A percentile compares a stretch with the other conserved stretches of the same genome.
Evolutionary conservation across 768 basidiomycete species (phyloP).

Genomic region (Dentipellis fragilis): DNA sequence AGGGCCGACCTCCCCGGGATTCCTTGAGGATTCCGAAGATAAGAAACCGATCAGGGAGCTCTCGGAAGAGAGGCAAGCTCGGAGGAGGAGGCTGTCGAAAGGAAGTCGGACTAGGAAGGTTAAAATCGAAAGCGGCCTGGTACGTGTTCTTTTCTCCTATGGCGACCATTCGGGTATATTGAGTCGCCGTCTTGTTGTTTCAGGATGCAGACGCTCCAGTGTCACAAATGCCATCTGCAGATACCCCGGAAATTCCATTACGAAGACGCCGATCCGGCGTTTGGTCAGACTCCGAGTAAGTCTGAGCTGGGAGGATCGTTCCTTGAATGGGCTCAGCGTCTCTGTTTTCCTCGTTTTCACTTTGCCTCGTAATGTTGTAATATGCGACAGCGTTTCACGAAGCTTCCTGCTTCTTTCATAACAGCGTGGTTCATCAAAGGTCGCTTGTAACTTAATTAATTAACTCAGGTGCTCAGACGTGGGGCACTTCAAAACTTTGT

Average conservation of each 20-base stretch:
- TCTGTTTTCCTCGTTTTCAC: no score
- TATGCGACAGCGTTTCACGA: neutral
- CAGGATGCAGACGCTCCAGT: constrained; percentile 7
- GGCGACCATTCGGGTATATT: neutral
- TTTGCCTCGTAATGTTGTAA: neutral
- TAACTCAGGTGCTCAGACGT: no score
- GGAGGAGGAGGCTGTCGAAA: constrained; percentile 6
- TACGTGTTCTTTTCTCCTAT: neutral
- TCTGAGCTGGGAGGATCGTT: neutral
- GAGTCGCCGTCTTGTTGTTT: neutral
- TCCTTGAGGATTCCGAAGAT: neutral
- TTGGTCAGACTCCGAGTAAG: neutral
- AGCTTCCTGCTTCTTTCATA: neutral
- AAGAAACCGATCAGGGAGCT: neutral
- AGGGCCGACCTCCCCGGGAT: neutral
- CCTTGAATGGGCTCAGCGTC: neutral
- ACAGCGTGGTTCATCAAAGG: no score
- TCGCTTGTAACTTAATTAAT: no score
- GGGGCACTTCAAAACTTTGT: no score
- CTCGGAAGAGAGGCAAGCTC: neutral
- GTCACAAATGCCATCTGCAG: constrained; percentile 2
- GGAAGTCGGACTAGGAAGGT: constrained; percentile 6
- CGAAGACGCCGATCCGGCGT: constrained; percentile 10
- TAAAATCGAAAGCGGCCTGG: constrained; percentile 1
- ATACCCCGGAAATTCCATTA: constrained; percentile 1